These are phyloP conservation scores for Boeremia exigua DNA, from an alignment of 2,329 filamentous ascomycete genomes.

Conservation along the genomic window DNA sequence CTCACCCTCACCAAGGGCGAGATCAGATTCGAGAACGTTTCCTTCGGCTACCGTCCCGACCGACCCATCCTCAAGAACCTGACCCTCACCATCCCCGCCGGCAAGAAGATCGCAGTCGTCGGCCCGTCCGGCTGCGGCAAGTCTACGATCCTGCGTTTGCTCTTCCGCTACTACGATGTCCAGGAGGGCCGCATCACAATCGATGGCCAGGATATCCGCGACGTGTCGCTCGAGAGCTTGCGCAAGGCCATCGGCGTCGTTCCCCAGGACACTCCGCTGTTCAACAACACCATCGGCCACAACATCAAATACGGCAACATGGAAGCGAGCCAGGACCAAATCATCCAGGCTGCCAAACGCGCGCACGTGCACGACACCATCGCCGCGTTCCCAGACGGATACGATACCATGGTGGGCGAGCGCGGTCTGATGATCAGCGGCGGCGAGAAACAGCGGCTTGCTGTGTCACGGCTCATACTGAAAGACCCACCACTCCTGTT, in stretches of 20 bases:
- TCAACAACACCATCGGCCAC: constrained; percentile 95
- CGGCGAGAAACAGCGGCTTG: constrained; percentile 90
- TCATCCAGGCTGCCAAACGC: constrained; percentile 77
- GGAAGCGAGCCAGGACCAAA: constrained; percentile 73
- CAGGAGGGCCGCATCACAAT: constrained; percentile 85
- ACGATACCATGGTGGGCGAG: constrained; percentile 90
- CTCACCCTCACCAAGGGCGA: constrained; percentile 80
- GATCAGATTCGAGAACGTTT: constrained; percentile 93
- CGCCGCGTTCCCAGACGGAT: constrained; percentile 80
- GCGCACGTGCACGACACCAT: constrained; percentile 82
- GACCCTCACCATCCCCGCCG: constrained; percentile 87
- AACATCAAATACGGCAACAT: constrained; percentile 94
- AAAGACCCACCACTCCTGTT: constrained; percentile 91
- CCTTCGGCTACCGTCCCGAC: constrained; percentile 88
- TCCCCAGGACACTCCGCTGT: constrained; percentile 94
- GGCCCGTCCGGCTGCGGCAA: constrained; percentile 96
- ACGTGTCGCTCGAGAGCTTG: constrained; percentile 81
- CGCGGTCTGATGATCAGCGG: constrained; percentile 96
- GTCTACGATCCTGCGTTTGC: constrained; percentile 85
- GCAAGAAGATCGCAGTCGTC: constrained; percentile 94
- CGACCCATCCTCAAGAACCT: constrained; percentile 87
- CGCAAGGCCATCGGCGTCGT: constrained; percentile 90
- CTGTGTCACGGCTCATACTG: constrained; percentile 80
- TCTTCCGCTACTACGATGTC: constrained; percentile 95
- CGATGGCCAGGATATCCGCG: constrained; percentile 89